phyloP scores from a whole-genome alignment of 495 filamentous ascomycete genomes.

The Cenococcum geophilum region DNA sequence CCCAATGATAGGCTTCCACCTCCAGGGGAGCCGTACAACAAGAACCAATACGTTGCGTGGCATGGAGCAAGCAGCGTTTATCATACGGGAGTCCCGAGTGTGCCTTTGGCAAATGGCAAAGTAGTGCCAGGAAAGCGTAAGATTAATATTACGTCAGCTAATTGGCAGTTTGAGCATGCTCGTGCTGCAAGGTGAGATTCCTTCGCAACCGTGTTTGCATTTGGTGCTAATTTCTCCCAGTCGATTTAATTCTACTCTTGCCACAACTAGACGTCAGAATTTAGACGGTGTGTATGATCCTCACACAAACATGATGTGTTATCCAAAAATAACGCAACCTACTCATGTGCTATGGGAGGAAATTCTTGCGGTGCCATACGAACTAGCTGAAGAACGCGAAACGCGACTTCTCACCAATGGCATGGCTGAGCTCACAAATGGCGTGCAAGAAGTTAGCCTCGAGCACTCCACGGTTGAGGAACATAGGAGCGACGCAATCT shows the following conservation, averaged over 20 bases:
- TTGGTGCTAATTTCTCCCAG: constrained; percentile 42
- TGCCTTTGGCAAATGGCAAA: constrained; percentile 71
- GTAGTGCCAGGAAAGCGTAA: constrained; percentile 70
- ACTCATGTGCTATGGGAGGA: constrained; percentile 78
- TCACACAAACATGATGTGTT: constrained; percentile 86
- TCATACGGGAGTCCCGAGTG: constrained; percentile 70
- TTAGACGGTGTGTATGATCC: constrained; percentile 79
- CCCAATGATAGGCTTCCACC: constrained; percentile 69
- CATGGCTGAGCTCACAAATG: constrained; percentile 8
- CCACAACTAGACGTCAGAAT: constrained; percentile 57
- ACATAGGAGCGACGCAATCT: constrained; percentile 31
- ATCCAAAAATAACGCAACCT: constrained; percentile 82
- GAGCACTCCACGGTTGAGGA: constrained; percentile 4
- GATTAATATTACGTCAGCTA: constrained; percentile 86
- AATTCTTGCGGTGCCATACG: constrained; percentile 34
- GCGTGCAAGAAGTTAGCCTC: constrained; percentile 10
- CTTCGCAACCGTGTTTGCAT: neutral
- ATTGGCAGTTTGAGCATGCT: constrained; percentile 95
- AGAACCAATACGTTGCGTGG: constrained; percentile 97
- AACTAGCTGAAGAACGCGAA: constrained; percentile 6
- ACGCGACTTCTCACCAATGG: constrained; percentile 25
- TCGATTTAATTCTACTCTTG: constrained; percentile 70
- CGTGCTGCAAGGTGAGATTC: constrained; percentile 70
- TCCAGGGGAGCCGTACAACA: constrained; percentile 74
- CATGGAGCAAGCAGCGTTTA: constrained; percentile 94